Evolutionary conservation across 1,284 basidiomycete genomes (phyloP), one percentile per base, ranked within the genome.

Genomic region (Leccinum insigne): DNA sequence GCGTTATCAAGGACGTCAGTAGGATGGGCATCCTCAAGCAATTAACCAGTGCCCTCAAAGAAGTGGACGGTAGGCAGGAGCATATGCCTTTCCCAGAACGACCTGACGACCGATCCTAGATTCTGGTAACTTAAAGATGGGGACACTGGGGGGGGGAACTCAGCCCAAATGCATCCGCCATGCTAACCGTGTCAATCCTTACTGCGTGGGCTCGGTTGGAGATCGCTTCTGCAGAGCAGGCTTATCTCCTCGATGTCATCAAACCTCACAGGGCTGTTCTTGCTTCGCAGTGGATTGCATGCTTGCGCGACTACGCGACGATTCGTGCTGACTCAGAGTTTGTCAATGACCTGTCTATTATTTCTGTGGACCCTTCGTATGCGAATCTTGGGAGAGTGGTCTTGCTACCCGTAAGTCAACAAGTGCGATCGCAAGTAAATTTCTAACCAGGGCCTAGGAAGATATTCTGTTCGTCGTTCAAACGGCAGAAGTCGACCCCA

Each of bases 151-250:
- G 60, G 60, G 87, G 88, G 60, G 11, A 96, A 70, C 82, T 98
- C 8, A 94, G 95, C 68, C 93, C 96, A 5, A 98, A 97, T 71
- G 97, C 97, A 4, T 93, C 94, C 0, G 92, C 96, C 47, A 98
- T 98, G 94, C 82, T 99, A 63, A 89, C 95, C 65, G 93, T 99
- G 42, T 96, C 97, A 0, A 94, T 95, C 5, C 82, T 99, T 35
- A 92, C 95, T 1, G 98, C 97, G 0, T 99, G 97, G 97, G 96
- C 97, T 14, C 91, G 98, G 74, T 83, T 99, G 11, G 89, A 96
- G 74, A 86, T 96, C 2, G 89, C 96, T 1, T 91, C 90, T 66
- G 77, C 83, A 0, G 82, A 86, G 44, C 94, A 96, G 73, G 73
- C 78, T 1, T 98, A 98, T 77, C 85, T 99, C 6, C 80, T 85